Evolutionary conservation across 257 asterid species (phyloP).

Genomic region (Verbena officinalis): DNA sequence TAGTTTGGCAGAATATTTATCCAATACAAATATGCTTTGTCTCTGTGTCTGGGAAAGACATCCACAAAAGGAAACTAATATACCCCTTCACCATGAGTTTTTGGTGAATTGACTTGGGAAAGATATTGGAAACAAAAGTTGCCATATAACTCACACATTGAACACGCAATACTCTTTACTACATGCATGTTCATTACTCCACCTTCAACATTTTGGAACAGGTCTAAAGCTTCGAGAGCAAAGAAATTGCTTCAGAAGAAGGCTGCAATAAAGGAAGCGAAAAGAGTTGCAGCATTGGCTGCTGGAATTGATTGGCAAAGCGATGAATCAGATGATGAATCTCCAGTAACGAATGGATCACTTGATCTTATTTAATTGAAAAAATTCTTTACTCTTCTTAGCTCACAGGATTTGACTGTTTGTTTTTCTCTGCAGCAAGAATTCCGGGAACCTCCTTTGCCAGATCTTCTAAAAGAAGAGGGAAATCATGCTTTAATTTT

Average conservation of each 20-base stretch:
- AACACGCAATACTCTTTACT: constrained; percentile 9
- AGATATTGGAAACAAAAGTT: too few relatives aligned
- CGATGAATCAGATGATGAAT: constrained; percentile 80
- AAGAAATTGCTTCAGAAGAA: constrained; percentile 63
- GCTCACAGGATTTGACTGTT: constrained; percentile 6
- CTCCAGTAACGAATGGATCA: constrained; percentile 51
- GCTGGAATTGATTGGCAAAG: constrained; percentile 82
- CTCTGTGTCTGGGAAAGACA: not conserved
- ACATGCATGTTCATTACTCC: constrained; percentile 10
- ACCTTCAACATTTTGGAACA: constrained; percentile 29
- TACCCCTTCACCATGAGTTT: too few relatives aligned
- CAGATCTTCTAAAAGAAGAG: constrained; percentile 69
- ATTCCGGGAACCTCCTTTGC: constrained; percentile 68
- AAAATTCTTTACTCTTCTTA: constrained; percentile 1
- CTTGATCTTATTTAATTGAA: constrained; percentile 10
- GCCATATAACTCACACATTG: not conserved
- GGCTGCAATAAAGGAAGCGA: constrained; percentile 54
- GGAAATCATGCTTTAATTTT: constrained; percentile 61
- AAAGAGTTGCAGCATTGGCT: constrained; percentile 78
- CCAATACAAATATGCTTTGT: not conserved
- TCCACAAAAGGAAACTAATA: not conserved
- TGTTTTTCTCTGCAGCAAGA: constrained; percentile 41
- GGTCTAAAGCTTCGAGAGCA: constrained; percentile 81
- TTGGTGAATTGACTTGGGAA: too few relatives aligned
- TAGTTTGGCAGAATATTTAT: constrained; percentile 7